Conservation (phyloP, 352 stramenopile genomes). For the Blastocystis sp. region DNA sequence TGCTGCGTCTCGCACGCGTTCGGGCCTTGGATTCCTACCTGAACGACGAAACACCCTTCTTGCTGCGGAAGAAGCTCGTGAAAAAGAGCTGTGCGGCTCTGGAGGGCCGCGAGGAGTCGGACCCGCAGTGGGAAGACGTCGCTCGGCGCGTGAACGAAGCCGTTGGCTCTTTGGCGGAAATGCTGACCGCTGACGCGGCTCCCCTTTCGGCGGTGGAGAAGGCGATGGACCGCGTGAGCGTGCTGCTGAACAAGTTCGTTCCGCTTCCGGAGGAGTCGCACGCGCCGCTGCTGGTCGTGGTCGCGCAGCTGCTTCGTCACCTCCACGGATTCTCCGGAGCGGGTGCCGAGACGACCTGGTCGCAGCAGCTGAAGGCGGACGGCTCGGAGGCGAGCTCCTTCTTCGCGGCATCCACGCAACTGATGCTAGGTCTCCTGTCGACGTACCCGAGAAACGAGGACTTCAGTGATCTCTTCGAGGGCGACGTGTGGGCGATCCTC, state of each 20-base stretch:
- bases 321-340: not conserved
- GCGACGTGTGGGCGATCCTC: not conserved
- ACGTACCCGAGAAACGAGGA: constrained; percentile 18
- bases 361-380: not conserved
- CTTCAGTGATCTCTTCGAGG: not conserved
- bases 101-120: no score
- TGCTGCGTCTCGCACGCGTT: not conserved
- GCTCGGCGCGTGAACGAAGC: not conserved
- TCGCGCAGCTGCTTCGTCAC: not conserved
- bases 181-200: not conserved
- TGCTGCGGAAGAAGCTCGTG: not conserved
- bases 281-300: not conserved
- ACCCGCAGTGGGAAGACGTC: not conserved
- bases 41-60: not conserved
- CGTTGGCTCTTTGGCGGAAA: not conserved
- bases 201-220: not conserved
- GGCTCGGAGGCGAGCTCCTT: not conserved
- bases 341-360: not conserved
- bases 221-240: not conserved
- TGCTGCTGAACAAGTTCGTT: constrained; percentile 8
- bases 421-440: not conserved
- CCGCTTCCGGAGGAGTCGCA: not conserved
- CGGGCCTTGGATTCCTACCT: not conserved
- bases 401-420: not conserved
- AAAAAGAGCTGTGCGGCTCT: not conserved